Base-by-base conservation (phyloP, 2,329 filamentous ascomycete species). In the Ophiocordyceps camponoti-floridani region DNA sequence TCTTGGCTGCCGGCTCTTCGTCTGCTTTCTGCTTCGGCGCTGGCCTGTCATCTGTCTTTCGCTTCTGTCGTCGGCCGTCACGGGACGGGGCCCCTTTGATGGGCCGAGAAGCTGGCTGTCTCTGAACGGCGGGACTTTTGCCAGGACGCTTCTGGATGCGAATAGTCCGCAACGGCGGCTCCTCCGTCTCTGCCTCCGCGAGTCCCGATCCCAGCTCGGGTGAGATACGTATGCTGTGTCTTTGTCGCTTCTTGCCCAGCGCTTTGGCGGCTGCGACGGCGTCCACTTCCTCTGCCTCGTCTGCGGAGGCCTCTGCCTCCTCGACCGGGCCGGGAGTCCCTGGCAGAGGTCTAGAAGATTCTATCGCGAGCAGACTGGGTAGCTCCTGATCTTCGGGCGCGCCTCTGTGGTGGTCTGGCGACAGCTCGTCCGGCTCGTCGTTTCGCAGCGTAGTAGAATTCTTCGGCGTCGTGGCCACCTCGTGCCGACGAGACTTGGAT, bases 241-340 rank as follows among this genome's bases (percentile, higher is more conserved):
- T 62, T 2, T 57, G 59, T 1, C 68, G 65, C 49, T 70, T 73
- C 44, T 55, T 61, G 7, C 66, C 62, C 8, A 72, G 53, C 0
- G 47, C 46, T 50, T 45, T 54, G 51, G 69, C 69, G 4, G 66
- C 65, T 49, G 72, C 66, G 4, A 53, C 48, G 2, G 56, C 63
- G 35, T 60, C 56, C 14, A 73, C 62, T 42, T 70, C 66, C 43
- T 71, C 61, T 1, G 66, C 69, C 42, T 61, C 56, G 10, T 62
- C 57, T 2, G 53, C 50, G 12, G 52, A 56, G 1, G 13, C 33
- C 12, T 50, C 46, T 2, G 47, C 47, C 18, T 42, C 50, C 2
- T 13, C 18, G n/a, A 23, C 23, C 23, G 23, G 23, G 23, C 23
- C 23, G 13, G 6, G 33, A 7, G 48, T 10, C 41, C 16, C 27